These are phyloP conservation scores for Aspergillus sp. DNA, from an alignment of 2,329 filamentous ascomycete genomes.

Conservation along the genomic window DNA sequence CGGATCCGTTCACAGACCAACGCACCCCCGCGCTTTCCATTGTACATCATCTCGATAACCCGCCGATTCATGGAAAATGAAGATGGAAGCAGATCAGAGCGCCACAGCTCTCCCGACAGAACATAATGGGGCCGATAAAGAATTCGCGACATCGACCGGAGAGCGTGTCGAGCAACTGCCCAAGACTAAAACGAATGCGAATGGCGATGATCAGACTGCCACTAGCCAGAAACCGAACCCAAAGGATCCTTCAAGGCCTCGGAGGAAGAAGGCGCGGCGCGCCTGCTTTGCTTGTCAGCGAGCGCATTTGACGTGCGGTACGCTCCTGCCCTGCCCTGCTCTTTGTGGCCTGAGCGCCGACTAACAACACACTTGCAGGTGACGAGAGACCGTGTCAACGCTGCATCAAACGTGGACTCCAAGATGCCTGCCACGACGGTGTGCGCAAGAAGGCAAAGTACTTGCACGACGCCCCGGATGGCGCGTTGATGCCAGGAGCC, in stretches of 20 bases:
- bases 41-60: background rate
- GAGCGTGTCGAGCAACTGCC: constrained; percentile 39
- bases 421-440: constrained; percentile 90
- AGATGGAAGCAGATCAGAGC: constrained; percentile 35
- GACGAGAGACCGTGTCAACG: constrained; percentile 92
- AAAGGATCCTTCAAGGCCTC: constrained; percentile 85
- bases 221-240: constrained; percentile 68
- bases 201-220: constrained; percentile 49
- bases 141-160: constrained; percentile 34
- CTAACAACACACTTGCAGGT: constrained; percentile 56
- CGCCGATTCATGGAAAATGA: constrained; percentile 30
- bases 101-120: constrained; percentile 37
- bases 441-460: constrained; percentile 99
- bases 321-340: constrained; percentile 41
- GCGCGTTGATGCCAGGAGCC: constrained; percentile 83
- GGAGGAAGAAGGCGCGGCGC: constrained; percentile 91
- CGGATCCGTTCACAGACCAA: background rate
- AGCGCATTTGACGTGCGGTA: constrained; percentile 97
- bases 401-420: constrained; percentile 89
- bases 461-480: constrained; percentile 89
- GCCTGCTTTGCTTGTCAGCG: constrained; percentile 97
- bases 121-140: constrained; percentile 39
- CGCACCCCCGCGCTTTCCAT: background rate
- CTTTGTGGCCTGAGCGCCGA: constrained; percentile 5
- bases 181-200: constrained; percentile 21